phyloP scores from a whole-genome alignment of 2,329 filamentous ascomycete genomes.

The Alternaria postmessia region DNA sequence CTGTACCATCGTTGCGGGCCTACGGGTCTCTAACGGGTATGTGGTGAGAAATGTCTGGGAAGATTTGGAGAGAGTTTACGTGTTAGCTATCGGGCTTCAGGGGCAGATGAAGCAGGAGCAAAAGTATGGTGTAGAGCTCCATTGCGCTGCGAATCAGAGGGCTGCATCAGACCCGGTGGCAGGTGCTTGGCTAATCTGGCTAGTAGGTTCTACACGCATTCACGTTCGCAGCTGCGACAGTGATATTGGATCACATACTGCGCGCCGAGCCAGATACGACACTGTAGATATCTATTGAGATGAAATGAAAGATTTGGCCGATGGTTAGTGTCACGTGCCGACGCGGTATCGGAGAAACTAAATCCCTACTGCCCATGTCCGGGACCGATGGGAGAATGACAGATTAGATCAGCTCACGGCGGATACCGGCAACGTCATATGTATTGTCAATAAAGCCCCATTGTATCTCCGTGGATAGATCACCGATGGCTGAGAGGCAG shows the following conservation, averaged over 20 bases:
- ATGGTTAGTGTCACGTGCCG: conserved; percentile 23
- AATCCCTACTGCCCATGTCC: conserved; percentile 4
- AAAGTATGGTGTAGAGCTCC: conserved; percentile 19
- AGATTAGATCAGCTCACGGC: conserved; percentile 4
- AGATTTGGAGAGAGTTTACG: neutral
- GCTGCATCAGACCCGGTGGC: conserved; percentile 25
- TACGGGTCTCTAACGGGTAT: neutral
- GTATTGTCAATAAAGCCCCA: neutral
- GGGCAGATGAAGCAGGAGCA: conserved; percentile 6
- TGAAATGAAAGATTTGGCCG: conserved; percentile 6
- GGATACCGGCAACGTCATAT: conserved; percentile 8
- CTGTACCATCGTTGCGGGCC: conserved; percentile 39
- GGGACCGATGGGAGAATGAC: conserved; percentile 6
- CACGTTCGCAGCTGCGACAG: conserved; percentile 32
- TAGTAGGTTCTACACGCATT: conserved; percentile 24
- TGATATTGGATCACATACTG: conserved; percentile 29
- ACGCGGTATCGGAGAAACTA: conserved; percentile 19
- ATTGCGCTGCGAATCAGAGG: conserved; percentile 29
- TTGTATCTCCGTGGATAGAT: neutral
- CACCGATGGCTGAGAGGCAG: conserved; percentile 1
- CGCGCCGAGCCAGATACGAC: conserved; percentile 9
- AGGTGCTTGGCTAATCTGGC: conserved; percentile 28
- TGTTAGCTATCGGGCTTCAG: conserved; percentile 7
- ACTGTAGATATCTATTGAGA: conserved; percentile 3
- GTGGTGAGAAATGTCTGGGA: conserved; percentile 1